These are phyloP conservation scores for Globisporangium carolinianum DNA, from an alignment of 352 stramenopile genomes.

Conservation along the genomic window DNA sequence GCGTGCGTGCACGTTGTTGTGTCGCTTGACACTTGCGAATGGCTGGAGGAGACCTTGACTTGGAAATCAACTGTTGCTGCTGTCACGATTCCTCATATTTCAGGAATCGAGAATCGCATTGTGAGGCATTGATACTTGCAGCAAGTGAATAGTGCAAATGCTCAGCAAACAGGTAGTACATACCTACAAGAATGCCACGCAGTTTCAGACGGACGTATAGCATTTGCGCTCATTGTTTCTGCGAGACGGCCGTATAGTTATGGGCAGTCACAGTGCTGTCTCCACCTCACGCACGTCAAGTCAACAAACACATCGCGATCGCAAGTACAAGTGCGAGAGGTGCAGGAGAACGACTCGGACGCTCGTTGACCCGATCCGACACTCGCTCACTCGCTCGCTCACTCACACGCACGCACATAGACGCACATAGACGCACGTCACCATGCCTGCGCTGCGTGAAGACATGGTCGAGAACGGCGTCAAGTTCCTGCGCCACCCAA, in stretches of 20 bases:
- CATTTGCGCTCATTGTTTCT: not conserved
- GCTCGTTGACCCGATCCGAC: too few relatives aligned
- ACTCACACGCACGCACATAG: too few relatives aligned
- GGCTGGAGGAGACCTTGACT: conserved; percentile 1
- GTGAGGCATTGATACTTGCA: not conserved
- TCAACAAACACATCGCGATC: conserved; percentile 8
- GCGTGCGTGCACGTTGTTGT: not conserved
- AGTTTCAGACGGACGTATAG: too few relatives aligned
- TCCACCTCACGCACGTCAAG: conserved; percentile 7
- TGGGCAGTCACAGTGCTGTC: not conserved
- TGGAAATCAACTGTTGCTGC: not conserved
- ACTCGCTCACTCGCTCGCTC: too few relatives aligned
- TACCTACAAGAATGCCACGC: not conserved
- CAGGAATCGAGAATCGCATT: not conserved
- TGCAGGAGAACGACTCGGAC: too few relatives aligned
- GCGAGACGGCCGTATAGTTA: conserved; percentile 2
- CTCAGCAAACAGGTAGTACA: not conserved
- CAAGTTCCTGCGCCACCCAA: conserved; percentile 78
- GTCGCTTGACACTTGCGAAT: not conserved
- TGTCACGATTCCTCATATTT: not conserved
- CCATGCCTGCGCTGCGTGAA: not conserved
- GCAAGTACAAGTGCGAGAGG: not conserved
- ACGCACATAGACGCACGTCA: not conserved
- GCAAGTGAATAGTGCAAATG: not conserved
- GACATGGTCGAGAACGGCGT: conserved; percentile 77